These are phyloP conservation scores for Aspergillus felis DNA, from an alignment of 2,329 filamentous ascomycete species.

Conservation along the genomic window DNA sequence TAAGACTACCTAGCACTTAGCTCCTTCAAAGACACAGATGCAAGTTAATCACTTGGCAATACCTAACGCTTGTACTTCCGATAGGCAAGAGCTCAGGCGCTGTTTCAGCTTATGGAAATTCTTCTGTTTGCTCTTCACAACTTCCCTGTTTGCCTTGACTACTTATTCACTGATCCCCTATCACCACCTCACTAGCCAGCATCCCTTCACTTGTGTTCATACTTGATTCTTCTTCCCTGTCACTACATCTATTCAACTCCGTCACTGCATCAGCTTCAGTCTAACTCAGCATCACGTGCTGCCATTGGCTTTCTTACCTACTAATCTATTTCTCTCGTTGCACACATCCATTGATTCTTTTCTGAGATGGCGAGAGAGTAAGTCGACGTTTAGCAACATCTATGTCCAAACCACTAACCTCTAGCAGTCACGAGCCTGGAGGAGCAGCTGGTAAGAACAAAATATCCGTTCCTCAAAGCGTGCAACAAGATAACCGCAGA, in stretches of 20 bases:
- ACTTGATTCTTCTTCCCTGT: background rate
- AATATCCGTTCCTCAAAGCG: background rate
- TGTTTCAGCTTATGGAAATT: background rate
- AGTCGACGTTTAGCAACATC: conserved; percentile 1
- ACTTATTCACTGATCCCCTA: background rate
- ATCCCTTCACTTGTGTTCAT: background rate
- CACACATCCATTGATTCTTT: background rate
- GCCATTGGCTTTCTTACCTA: background rate
- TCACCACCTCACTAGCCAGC: no score
- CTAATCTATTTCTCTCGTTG: background rate
- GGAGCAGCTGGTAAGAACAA: conserved; percentile 20
- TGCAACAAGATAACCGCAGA: background rate
- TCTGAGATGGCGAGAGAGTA: conserved; percentile 1
- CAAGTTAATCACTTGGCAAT: background rate
- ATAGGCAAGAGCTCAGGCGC: background rate
- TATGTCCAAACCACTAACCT: background rate
- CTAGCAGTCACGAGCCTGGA: conserved; percentile 17
- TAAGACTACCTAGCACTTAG: background rate
- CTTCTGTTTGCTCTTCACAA: background rate
- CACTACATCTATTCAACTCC: background rate
- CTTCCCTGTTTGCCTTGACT: background rate
- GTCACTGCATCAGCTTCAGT: background rate
- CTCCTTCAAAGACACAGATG: background rate
- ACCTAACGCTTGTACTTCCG: background rate
- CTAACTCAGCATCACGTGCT: background rate